Percentiles rank a stretch among this genome's conserved stretches.
phyloP scores from a whole-genome alignment of 352 stramenopile species.

The Globisporangium echinulatum region DNA sequence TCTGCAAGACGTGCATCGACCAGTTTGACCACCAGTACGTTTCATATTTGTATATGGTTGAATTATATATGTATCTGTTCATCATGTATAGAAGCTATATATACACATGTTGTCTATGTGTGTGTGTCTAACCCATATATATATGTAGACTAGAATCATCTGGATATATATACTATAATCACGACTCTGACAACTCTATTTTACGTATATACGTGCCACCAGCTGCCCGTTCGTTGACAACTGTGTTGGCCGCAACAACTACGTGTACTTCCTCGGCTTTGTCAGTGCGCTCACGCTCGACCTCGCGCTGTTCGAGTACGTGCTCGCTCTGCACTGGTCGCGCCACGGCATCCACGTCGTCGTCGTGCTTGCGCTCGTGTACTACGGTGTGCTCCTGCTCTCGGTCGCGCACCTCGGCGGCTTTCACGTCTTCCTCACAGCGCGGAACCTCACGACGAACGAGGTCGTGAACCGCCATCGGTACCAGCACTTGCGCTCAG shows the following conservation, averaged over 20 bases:
- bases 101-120: background rate
- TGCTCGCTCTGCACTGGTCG: slow-evolving; percentile 52
- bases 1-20: slow-evolving; percentile 92
- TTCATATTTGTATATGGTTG: background rate
- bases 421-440: slow-evolving; percentile 74
- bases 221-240: slow-evolving; percentile 98
- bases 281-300: slow-evolving; percentile 38
- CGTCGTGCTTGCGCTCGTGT: slow-evolving; percentile 31
- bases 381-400: slow-evolving; percentile 38
- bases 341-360: slow-evolving; percentile 28
- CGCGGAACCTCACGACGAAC: slow-evolving; percentile 72
- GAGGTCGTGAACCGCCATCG: slow-evolving; percentile 68
- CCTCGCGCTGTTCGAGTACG: slow-evolving; percentile 44
- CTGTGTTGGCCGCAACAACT: slow-evolving; percentile 96
- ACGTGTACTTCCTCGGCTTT: slow-evolving; percentile 86
- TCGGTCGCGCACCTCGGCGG: slow-evolving; percentile 44
- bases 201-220: background rate
- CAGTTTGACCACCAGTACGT: slow-evolving; percentile 97
- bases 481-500: slow-evolving; percentile 39
- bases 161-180: background rate
- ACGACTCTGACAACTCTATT: background rate
- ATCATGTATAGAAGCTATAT: background rate
- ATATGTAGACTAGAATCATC: background rate
- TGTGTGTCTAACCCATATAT: slow-evolving; percentile 89
- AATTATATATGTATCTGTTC: background rate